A percentile compares a stretch with the other conserved stretches of the same genome.
phyloP scores from a whole-genome alignment of 345 rosid species.

The Hibiscus trionum region DNA sequence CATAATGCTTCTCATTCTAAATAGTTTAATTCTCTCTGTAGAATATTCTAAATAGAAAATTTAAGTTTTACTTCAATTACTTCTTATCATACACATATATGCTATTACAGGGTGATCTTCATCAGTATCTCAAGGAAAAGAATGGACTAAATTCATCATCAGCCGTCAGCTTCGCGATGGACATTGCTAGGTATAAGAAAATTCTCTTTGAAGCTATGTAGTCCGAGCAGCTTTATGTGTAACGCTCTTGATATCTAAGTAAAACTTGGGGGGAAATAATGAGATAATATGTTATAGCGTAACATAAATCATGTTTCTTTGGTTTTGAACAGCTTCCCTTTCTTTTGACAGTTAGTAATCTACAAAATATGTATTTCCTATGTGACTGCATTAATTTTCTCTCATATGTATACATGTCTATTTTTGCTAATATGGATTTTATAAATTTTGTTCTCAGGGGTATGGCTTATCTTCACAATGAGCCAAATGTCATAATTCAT shows the following conservation, averaged over 20 bases:
- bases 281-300: background rate
- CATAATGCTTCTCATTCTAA: slow-evolving; percentile 10
- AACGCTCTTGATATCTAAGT: background rate
- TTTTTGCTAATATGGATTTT: slow-evolving; percentile 14
- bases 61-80: background rate
- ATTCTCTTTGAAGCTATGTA: background rate
- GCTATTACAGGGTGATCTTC: slow-evolving; percentile 83
- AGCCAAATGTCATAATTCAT: slow-evolving; percentile 93
- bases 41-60: slow-evolving; percentile 1
- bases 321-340: background rate
- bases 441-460: slow-evolving; percentile 50
- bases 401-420: background rate
- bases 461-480: slow-evolving; percentile 97
- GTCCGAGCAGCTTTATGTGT: background rate
- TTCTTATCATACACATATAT: slow-evolving; percentile 1
- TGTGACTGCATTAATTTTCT: background rate
- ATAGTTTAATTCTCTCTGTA: slow-evolving; percentile 3
- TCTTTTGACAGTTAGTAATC: background rate
- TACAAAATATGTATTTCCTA: background rate
- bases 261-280: background rate
- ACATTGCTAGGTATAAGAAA: slow-evolving; percentile 68
- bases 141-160: slow-evolving; percentile 82
- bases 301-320: background rate
- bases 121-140: slow-evolving; percentile 89
- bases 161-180: slow-evolving; percentile 86